phyloP scores from a whole-genome alignment of 495 filamentous ascomycete species.

The Penicillium canariense region DNA sequence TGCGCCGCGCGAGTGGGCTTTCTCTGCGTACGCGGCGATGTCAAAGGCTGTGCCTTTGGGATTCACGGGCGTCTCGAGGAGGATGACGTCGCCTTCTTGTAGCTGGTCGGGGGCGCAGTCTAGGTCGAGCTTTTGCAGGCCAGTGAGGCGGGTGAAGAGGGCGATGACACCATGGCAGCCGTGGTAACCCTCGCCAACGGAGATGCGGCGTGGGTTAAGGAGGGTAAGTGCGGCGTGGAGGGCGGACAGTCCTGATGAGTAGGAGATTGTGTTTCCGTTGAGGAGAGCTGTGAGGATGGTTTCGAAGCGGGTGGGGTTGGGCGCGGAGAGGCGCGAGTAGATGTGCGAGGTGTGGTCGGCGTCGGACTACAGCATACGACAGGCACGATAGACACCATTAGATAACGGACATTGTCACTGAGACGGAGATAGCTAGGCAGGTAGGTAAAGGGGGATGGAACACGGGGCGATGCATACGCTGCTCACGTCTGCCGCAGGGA shows the following conservation, averaged over 20 bases:
- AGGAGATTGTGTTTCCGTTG: conserved; percentile 66
- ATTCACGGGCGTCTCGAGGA: conserved; percentile 90
- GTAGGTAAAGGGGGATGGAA: background rate
- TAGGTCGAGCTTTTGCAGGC: conserved; percentile 62
- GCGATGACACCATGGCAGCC: conserved; percentile 83
- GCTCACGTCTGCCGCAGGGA: conserved; percentile 39
- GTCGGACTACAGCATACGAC: conserved; percentile 18
- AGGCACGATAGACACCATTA: background rate
- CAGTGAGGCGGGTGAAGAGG: conserved; percentile 67
- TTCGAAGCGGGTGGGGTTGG: conserved; percentile 82
- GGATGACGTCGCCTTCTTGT: conserved; percentile 75
- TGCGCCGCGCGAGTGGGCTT: conserved; percentile 70
- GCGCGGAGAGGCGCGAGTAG: conserved; percentile 75
- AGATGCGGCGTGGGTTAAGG: conserved; percentile 73
- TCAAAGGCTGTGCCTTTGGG: conserved; percentile 77
- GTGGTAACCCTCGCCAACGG: conserved; percentile 85
- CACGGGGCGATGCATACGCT: conserved; percentile 26
- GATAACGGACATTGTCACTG: background rate
- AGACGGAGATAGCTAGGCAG: background rate
- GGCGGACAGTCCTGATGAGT: conserved; percentile 80
- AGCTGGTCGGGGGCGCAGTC: conserved; percentile 57
- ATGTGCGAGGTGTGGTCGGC: conserved; percentile 42
- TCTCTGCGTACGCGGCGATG: conserved; percentile 64
- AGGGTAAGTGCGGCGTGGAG: conserved; percentile 79
- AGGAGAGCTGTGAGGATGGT: conserved; percentile 71